These are phyloP conservation scores for Microglena sp. DNA, from an alignment of 139 green algal genomes.

Conservation along the genomic window DNA sequence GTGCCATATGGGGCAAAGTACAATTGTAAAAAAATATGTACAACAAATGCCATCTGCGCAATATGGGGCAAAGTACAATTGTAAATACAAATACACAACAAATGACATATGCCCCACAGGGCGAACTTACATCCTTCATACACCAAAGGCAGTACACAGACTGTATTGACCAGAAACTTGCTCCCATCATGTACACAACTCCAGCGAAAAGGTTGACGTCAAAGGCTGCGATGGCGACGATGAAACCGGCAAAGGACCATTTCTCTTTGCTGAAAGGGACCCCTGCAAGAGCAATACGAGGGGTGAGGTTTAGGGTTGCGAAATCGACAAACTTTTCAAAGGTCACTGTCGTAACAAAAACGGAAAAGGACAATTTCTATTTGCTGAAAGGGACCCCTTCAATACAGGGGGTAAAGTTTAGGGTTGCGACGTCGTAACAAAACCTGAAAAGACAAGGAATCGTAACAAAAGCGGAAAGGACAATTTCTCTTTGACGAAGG, in stretches of 20 bases:
- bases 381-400: too few relatives aligned
- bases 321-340: too few relatives aligned
- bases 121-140: conserved; percentile 16
- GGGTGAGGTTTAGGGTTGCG: too few relatives aligned
- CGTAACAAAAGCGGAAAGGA: too few relatives aligned
- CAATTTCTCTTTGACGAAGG: too few relatives aligned
- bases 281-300: not conserved
- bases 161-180: conserved; percentile 2
- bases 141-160: conserved; percentile 19
- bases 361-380: too few relatives aligned
- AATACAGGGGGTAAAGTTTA: too few relatives aligned
- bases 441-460: too few relatives aligned
- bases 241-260: conserved; percentile 40
- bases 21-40: not conserved
- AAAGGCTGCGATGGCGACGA: conserved; percentile 28
- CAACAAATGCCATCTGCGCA: not conserved
- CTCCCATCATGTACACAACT: conserved; percentile 24
- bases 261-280: not conserved
- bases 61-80: not conserved
- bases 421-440: too few relatives aligned
- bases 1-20: not conserved
- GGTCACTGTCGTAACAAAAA: too few relatives aligned
- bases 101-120: not conserved
- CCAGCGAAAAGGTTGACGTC: conserved; percentile 18
- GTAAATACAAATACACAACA: not conserved